phyloP scores from a whole-genome alignment of 495 filamentous ascomycete genomes.

The Parathielavia appendiculata region DNA sequence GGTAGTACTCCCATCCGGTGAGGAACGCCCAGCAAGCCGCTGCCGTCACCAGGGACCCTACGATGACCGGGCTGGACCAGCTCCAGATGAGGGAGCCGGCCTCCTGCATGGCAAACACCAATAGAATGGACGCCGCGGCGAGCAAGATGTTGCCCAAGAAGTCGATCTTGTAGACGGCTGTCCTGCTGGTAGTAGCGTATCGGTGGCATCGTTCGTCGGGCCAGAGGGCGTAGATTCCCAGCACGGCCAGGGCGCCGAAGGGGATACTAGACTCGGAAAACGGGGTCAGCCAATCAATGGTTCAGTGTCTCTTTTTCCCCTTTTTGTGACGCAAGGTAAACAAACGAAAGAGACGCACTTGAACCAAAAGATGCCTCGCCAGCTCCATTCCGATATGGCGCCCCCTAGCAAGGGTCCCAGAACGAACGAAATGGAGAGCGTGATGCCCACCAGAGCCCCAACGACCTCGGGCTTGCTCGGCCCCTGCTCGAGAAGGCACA shows the following conservation, averaged over 20 bases:
- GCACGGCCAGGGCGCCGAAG: conserved; percentile 49
- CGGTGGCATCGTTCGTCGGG: conserved; percentile 29
- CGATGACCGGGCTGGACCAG: conserved; percentile 44
- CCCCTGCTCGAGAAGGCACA: conserved; percentile 52
- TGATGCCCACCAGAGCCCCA: conserved; percentile 41
- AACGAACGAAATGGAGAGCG: conserved; percentile 43
- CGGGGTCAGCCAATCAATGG: no score
- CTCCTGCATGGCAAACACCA: conserved; percentile 57
- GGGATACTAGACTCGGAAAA: no score
- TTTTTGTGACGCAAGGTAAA: no score
- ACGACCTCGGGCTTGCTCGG: conserved; percentile 44
- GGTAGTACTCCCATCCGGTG: conserved; percentile 41
- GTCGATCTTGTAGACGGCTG: conserved; percentile 45
- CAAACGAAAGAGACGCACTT: conserved; percentile 42
- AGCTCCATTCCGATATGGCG: conserved; percentile 57
- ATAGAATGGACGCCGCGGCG: conserved; percentile 49
- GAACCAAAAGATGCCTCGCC: conserved; percentile 71
- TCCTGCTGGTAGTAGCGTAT: conserved; percentile 23
- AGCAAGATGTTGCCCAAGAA: conserved; percentile 53
- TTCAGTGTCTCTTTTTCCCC: no score
- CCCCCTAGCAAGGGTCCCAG: conserved; percentile 67
- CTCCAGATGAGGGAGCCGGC: conserved; percentile 42
- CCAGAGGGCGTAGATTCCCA: conserved; percentile 54
- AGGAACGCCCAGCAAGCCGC: conserved; percentile 46
- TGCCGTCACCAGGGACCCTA: conserved; percentile 40